Conservation (phyloP, 106 monocot species). For the Agapanthus africanus region DNA sequence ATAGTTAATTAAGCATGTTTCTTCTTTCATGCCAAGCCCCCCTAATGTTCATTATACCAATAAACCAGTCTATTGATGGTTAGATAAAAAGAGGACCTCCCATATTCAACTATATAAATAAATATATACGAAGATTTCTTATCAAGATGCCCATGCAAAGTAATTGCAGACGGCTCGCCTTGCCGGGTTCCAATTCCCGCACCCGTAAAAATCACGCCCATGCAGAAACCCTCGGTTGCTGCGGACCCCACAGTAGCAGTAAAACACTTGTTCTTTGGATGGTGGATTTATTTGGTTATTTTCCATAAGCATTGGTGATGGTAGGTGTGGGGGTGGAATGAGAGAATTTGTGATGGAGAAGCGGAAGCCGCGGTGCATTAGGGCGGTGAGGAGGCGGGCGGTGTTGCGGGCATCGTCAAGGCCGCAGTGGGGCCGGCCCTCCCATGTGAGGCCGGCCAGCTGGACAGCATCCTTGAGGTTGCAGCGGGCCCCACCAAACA, state of each 20-base stretch:
- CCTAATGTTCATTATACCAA: too few relatives aligned
- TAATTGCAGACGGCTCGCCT: slow-evolving; percentile 45
- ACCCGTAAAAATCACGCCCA: slow-evolving; percentile 52
- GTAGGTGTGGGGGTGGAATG: background rate
- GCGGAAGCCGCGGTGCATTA: slow-evolving; percentile 73
- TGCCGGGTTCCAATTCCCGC: slow-evolving; percentile 50
- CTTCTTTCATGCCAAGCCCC: too few relatives aligned
- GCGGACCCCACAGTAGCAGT: slow-evolving; percentile 56
- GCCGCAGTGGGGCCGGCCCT: slow-evolving; percentile 89
- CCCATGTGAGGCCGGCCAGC: slow-evolving; percentile 74
- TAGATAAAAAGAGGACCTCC: too few relatives aligned
- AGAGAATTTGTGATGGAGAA: slow-evolving; percentile 79
- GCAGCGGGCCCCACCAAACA: slow-evolving; percentile 65
- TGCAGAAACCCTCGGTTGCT: slow-evolving; percentile 43
- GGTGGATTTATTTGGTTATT: background rate
- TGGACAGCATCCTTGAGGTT: slow-evolving; percentile 85
- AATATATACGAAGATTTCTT: too few relatives aligned
- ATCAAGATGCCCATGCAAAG: slow-evolving; percentile 55
- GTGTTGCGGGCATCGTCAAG: slow-evolving; percentile 97
- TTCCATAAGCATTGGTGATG: background rate
- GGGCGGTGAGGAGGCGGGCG: slow-evolving; percentile 59
- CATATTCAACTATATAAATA: too few relatives aligned
- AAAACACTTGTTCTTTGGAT: slow-evolving; percentile 15
- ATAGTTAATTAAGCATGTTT: too few relatives aligned
- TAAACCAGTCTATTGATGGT: too few relatives aligned